Base-by-base conservation (phyloP, 208 protist genomes). In the Perkinsela sp. region DNA sequence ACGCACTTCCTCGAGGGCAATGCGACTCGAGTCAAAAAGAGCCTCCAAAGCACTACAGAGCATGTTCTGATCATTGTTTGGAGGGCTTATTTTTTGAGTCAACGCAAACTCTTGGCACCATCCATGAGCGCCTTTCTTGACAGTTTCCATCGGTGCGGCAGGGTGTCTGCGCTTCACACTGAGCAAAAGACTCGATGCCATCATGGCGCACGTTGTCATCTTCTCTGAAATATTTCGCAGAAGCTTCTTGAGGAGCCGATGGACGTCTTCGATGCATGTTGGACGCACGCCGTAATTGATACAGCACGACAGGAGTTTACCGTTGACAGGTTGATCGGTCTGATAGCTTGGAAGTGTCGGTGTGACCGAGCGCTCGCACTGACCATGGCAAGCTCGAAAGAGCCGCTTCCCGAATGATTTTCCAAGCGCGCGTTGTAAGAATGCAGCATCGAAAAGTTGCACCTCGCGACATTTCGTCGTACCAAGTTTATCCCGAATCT, bases 241-340 rank as follows among this genome's bases (percentile, higher is more conserved):
- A 22, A 57, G 40, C 22, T 57, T 57, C 40, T 57, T 6, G 22
- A 57, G 6, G 40, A 57, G 40, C 22, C 13, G 13, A 22, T n/a
- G 6, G 67, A 92, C 83, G 67, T 92, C 86, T 40, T 87, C 86
- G 28, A 90, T 78, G 1, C 79, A 86, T 31, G 84, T 82, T 2
- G 86, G 86, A 29, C 89, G 84, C 6, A 81, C 69, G 0, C 84
- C 90, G 74, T 79, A 85, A 74, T 92, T 92, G 29, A 88, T 66
- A 2, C 80, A 76, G 29, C 86, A 57, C 40, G 40, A 6, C 13
- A 57, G 13, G 13, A 57, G 13, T 22, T 57, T 57, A 22, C 13
- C 6, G 13, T 22, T 57, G 6, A n/a, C 22, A 6, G 6, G 40
- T 22, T 6, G 13, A 57, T 57, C 40, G 40, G 40, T 22, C 13